Percentiles rank a stretch among this genome's conserved stretches.
Evolutionary conservation across 257 asterid species (phyloP).

Genomic region (Lavandula angustifolia): DNA sequence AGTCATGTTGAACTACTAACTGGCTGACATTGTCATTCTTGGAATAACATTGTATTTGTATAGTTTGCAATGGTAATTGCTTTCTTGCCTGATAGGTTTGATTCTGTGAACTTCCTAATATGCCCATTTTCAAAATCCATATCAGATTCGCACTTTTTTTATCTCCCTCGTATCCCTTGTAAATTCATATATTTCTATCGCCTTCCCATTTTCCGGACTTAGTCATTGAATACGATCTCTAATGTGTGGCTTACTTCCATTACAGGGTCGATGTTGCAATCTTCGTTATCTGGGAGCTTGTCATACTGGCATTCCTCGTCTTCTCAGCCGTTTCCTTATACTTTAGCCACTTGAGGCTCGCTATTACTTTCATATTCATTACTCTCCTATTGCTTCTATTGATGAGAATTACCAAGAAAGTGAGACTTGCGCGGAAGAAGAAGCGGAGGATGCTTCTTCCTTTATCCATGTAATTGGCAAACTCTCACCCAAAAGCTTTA

Average conservation of each 20-base stretch:
- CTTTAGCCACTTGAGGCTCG: conserved; percentile 61
- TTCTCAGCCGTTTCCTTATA: conserved; percentile 74
- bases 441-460: conserved; percentile 91
- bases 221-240: conserved; percentile 12
- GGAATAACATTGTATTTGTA: neutral
- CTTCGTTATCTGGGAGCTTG: conserved; percentile 77
- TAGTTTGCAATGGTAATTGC: neutral
- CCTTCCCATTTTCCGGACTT: neutral
- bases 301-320: conserved; percentile 66
- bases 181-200: neutral
- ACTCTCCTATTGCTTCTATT: conserved; percentile 53
- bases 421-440: conserved; percentile 64
- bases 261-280: conserved; percentile 80
- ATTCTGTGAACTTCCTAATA: neutral
- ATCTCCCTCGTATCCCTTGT: neutral
- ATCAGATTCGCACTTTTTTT: neutral
- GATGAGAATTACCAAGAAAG: conserved; percentile 67
- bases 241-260: conserved; percentile 1
- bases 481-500: conserved; percentile 10
- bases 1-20: conserved; percentile 6
- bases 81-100: conserved; percentile 13
- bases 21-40: conserved; percentile 10
- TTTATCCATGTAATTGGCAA: conserved; percentile 57
- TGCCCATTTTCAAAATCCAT: neutral
- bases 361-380: conserved; percentile 48